These are phyloP conservation scores for Thuja plicata DNA, from an alignment of 83 land plant genomes.

Conservation along the genomic window DNA sequence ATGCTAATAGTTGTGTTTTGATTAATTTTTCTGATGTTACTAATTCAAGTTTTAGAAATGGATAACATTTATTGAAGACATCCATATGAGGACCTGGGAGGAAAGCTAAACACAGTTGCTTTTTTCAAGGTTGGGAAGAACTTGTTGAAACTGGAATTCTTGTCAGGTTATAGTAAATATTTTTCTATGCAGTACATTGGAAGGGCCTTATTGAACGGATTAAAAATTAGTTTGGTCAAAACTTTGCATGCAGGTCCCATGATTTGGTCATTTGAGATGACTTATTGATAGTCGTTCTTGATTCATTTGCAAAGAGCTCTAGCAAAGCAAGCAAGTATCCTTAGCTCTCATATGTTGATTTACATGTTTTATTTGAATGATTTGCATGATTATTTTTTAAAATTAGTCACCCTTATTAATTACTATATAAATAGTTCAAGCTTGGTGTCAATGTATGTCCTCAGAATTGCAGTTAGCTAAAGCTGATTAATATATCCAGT, in stretches of 20 bases:
- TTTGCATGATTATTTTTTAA: neutral
- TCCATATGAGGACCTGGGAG: neutral
- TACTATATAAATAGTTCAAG: neutral
- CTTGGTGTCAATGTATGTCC: conserved; percentile 1
- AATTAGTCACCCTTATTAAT: no score
- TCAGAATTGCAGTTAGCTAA: neutral
- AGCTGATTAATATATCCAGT: neutral
- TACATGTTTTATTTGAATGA: neutral
- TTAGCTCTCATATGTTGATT: neutral
- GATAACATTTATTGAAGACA: neutral
- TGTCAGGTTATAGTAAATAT: neutral
- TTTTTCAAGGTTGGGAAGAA: neutral
- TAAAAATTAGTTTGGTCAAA: neutral
- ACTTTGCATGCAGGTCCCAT: neutral
- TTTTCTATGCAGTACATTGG: neutral
- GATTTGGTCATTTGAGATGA: neutral
- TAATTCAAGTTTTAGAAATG: neutral
- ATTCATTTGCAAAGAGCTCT: neutral
- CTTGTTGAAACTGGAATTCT: neutral
- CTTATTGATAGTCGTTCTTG: neutral
- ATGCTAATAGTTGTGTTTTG: neutral
- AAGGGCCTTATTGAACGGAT: neutral
- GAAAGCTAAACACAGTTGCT: neutral
- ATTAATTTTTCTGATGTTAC: neutral
- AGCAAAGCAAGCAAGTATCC: neutral